Evolutionary conservation across 2,329 filamentous ascomycete species (phyloP), one percentile per base, ranked within the genome.

Genomic region (Blastomyces gilchristii): DNA sequence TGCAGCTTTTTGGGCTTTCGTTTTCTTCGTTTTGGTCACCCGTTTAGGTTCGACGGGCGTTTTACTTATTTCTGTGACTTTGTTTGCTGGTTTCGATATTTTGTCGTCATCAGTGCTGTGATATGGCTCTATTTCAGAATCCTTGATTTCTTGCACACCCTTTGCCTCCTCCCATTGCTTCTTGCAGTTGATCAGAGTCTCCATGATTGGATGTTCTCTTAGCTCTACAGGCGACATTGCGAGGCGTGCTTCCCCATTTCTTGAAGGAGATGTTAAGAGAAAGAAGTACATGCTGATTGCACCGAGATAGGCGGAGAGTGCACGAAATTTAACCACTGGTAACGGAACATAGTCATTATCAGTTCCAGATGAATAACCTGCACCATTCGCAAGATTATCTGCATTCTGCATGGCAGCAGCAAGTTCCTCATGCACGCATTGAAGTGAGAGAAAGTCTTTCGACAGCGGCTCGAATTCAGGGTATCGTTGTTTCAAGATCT

Each of bases 231-330:
- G 89, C 62, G 89, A 83, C 67, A 95, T 76, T 0, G 90, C 82
- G 64, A 85, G 82, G 14, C 77, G 75, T 0, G 80, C 81, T 45
- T 80, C 76, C 0, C 79, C 78, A 64, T 86, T 85, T 59, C 86
- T 81, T 1, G 87, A 83, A 0, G 90, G 87, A 0, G 91, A 96
- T 12, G 91, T 90, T n/a, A 99, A 79, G 45, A 97, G 83, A 47
- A 92, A 90, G 74, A 99, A 96, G 75, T 99, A 99, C 85, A 96
- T 92, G 58, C 89, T 87, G 68, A 99, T 81, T 0, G 90, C 83
- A 53, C 89, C 91, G 31, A 97, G 80, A 72, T 99, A 97, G 64
- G 91, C 90, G 5, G 90, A 87, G 49, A 96, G 80, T 12, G 92
- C 86, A 74, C 90, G 87, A 72, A 89, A 87, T 73, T 93, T 94